phyloP scores from a whole-genome alignment of 2,329 filamentous ascomycete genomes.

The Furcasterigmium furcatum region DNA sequence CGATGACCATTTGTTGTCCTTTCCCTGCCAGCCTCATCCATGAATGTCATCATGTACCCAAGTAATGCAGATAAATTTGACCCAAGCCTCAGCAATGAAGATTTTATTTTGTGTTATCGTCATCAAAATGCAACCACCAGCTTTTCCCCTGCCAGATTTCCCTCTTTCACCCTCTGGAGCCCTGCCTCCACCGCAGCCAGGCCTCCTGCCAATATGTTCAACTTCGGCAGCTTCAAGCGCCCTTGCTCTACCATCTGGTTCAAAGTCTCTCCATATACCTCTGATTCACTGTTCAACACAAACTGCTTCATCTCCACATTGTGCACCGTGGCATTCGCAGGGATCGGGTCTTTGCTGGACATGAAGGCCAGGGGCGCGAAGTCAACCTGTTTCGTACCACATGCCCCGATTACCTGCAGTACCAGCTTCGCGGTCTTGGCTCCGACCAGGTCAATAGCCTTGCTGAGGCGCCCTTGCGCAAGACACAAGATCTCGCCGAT shows the following conservation, averaged over 20 bases:
- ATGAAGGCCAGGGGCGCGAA: constrained; percentile 33
- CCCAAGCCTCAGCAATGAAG: no score
- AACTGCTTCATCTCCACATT: constrained; percentile 37
- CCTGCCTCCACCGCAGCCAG: constrained; percentile 23
- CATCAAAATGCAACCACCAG: constrained; percentile 19
- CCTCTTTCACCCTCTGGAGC: constrained; percentile 26
- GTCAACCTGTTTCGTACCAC: constrained; percentile 14
- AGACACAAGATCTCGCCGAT: constrained; percentile 24
- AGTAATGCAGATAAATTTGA: no score
- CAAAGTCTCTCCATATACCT: constrained; percentile 22
- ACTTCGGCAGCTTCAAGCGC: constrained; percentile 21
- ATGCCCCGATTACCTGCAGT: constrained; percentile 18
- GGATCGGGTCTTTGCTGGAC: constrained; percentile 16
- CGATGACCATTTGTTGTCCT: no score
- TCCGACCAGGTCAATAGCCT: constrained; percentile 34
- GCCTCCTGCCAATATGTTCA: constrained; percentile 28
- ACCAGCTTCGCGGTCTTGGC: constrained; percentile 24
- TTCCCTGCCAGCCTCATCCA: no score
- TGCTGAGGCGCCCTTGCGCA: constrained; percentile 21
- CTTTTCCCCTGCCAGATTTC: constrained; percentile 27
- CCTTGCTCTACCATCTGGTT: constrained; percentile 24
- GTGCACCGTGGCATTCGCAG: constrained; percentile 24
- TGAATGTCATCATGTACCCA: no score
- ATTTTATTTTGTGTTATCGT: no score
- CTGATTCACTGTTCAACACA: constrained; percentile 23